Base-by-base conservation (phyloP, 352 stramenopile species). In the Peronosclerospora sorghi region DNA sequence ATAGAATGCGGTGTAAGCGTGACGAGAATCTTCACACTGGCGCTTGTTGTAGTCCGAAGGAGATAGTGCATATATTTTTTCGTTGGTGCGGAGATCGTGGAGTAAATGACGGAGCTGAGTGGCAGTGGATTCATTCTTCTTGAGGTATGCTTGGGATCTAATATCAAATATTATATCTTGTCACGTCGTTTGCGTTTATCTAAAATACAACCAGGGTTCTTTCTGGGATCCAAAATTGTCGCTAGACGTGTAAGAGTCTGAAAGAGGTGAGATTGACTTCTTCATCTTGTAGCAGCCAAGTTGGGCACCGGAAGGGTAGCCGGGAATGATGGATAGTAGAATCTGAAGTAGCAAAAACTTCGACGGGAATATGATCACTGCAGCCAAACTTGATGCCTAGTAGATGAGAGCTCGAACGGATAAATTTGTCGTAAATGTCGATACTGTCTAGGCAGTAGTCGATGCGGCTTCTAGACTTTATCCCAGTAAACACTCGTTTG, bases 141-240 rank as follows among this genome's bases (percentile, higher is more conserved):
- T 13, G 9, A 34, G 13, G 13, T 34, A 10, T 34, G 6, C 26
- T 30, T 30, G 26, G n/a, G n/a, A n/a, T 6, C 26, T 10, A 10
- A 30, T n/a, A n/a, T n/a, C n/a, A n/a, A n/a, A n/a, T n/a, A n/a
- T n/a, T n/a, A 10, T 6, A 96, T 80, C 45, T 88, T 86, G 38
- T 27, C 1, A n/a, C 30, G 1, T 13, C 20, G 8, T 26, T n/a
- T 53, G 45, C 42, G 36, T n/a, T 54, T 23, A 8, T 47, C 46
- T 6, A 43, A 18, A 0, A 47, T 17, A 2, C 13, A 29, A 3
- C 46, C 37, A 24, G 46, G 29, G 24, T 43, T 42, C 15, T 13
- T 26, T 8, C 17, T 10, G 4, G 12, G 26, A 10, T 34, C 28
- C 18, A 51, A 29, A 6, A 39, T 15, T 12, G 26, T 19, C 23